Evolutionary conservation across 2,329 filamentous ascomycete genomes (phyloP).

Genomic region (Cytospora paraplurivora): DNA sequence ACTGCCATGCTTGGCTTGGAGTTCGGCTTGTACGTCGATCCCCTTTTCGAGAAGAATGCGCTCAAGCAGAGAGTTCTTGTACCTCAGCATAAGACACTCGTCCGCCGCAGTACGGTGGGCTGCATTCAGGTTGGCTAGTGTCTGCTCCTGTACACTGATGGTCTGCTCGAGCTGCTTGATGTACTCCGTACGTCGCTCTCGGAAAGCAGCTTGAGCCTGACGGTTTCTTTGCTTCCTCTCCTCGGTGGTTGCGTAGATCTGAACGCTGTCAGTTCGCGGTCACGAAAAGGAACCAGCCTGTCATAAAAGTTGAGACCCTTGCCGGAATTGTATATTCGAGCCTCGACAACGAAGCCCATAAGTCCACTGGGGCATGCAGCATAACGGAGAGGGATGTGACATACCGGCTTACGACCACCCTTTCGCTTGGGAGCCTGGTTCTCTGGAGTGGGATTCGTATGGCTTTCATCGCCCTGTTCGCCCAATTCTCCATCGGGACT

Average conservation of each 20-base stretch:
- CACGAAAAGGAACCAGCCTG: slow-evolving; percentile 16
- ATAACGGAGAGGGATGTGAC: slow-evolving; percentile 35
- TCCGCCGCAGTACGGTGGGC: slow-evolving; percentile 93
- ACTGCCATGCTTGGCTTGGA: slow-evolving; percentile 88
- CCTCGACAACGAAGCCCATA: not conserved
- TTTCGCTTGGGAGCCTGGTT: slow-evolving; percentile 84
- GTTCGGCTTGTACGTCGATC: slow-evolving; percentile 95
- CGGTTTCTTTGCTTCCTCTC: slow-evolving; percentile 97
- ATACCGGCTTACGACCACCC: slow-evolving; percentile 94
- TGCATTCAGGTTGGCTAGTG: slow-evolving; percentile 86
- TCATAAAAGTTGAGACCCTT: slow-evolving; percentile 17
- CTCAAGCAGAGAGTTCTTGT: slow-evolving; percentile 96
- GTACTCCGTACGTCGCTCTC: slow-evolving; percentile 95
- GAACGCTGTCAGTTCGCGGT: slow-evolving; percentile 17
- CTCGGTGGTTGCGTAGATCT: slow-evolving; percentile 99
- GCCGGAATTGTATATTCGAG: not conserved
- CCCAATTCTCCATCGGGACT: slow-evolving; percentile 50
- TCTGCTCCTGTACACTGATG: slow-evolving; percentile 95
- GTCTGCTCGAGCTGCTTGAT: slow-evolving; percentile 98
- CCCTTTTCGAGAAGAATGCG: slow-evolving; percentile 95
- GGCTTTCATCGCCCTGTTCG: slow-evolving; percentile 46
- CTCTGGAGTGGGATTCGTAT: slow-evolving; percentile 48
- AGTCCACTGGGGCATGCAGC: not conserved
- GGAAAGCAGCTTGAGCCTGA: slow-evolving; percentile 95
- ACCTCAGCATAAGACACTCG: slow-evolving; percentile 96